Conservation (phyloP, 257 asterid species). For the Striga asiatica region DNA sequence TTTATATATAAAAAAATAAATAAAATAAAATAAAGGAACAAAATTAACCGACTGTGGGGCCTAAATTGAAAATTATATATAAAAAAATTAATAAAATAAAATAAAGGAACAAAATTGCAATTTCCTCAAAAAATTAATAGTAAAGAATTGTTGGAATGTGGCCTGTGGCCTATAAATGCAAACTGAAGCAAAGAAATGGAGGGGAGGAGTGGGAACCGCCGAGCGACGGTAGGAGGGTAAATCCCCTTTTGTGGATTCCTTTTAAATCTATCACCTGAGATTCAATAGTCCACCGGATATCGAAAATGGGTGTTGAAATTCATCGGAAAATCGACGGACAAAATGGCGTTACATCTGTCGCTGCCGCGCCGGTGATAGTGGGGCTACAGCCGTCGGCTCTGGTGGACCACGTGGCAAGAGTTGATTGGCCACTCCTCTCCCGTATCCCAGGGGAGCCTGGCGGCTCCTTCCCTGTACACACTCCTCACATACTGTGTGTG, state of each 20-base stretch:
- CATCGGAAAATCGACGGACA: slow-evolving; percentile 19
- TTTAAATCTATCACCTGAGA: neutral
- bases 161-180: slow-evolving; percentile 23
- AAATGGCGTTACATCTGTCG: neutral
- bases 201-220: slow-evolving; percentile 16
- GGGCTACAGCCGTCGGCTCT: slow-evolving; percentile 87
- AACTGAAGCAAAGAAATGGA: neutral
- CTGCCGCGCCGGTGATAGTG: slow-evolving; percentile 52
- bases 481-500: slow-evolving; percentile 3
- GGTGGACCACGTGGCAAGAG: slow-evolving; percentile 81
- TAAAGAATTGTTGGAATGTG: neutral
- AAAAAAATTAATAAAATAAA: neutral
- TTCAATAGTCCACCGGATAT: neutral
- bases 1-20: too few relatives aligned
- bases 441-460: slow-evolving; percentile 80
- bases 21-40: neutral
- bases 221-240: slow-evolving; percentile 2
- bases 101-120: neutral
- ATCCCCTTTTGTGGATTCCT: slow-evolving; percentile 4
- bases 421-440: slow-evolving; percentile 83
- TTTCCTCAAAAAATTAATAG: neutral
- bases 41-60: too few relatives aligned
- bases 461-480: slow-evolving; percentile 87
- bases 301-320: slow-evolving; percentile 59
- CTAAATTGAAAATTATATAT: too few relatives aligned